These are phyloP conservation scores for Pyrenophora teres DNA, from an alignment of 2,329 filamentous ascomycete species.

Conservation along the genomic window DNA sequence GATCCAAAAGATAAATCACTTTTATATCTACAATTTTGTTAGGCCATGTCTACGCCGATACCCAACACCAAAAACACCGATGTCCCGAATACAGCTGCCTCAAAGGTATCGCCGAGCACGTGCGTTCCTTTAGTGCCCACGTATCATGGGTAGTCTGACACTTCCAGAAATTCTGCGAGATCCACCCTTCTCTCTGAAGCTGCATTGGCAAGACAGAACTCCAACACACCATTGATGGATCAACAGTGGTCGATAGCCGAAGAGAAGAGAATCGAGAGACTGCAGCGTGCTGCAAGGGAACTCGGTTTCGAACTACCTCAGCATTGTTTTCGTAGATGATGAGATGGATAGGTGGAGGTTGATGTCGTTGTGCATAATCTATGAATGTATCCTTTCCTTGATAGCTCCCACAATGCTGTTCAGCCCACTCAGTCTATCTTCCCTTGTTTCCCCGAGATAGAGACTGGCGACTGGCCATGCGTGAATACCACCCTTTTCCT, in stretches of 20 bases:
- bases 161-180: background rate
- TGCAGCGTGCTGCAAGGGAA: conserved; percentile 12
- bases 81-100: too few species aligned
- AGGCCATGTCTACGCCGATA: too few species aligned
- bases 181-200: background rate
- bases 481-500: conserved; percentile 72
- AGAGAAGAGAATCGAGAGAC: background rate
- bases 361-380: background rate
- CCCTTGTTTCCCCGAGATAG: conserved; percentile 57
- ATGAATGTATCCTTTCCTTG: conserved; percentile 33
- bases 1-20: too few species aligned
- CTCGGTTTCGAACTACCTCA: conserved; percentile 14
- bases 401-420: conserved; percentile 50
- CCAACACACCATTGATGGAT: background rate
- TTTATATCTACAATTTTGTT: too few species aligned
- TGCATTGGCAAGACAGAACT: conserved; percentile 8
- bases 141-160: background rate
- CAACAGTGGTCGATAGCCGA: conserved; percentile 9
- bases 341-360: background rate
- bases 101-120: too few species aligned
- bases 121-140: too few species aligned
- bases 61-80: too few species aligned
- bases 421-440: conserved; percentile 55
- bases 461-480: conserved; percentile 77
- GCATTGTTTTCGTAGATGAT: conserved; percentile 9